phyloP scores from a whole-genome alignment of 768 basidiomycete genomes.

The Suillus clintonianus region DNA sequence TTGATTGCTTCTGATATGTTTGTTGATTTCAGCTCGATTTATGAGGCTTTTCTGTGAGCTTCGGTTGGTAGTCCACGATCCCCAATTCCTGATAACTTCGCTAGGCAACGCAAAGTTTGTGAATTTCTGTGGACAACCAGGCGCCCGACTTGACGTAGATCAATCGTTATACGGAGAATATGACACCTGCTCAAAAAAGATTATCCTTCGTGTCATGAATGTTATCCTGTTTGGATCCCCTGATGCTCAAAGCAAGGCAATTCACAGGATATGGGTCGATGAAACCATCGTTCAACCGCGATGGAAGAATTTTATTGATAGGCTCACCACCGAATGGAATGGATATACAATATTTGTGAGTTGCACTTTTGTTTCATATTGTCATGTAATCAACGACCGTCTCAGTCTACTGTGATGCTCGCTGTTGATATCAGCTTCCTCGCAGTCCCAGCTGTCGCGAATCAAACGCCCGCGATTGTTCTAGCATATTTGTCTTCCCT shows the following conservation, averaged over 20 bases:
- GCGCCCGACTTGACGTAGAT: constrained; percentile 34
- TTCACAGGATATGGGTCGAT: constrained; percentile 50
- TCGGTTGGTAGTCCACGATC: neutral
- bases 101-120: constrained; percentile 32
- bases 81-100: neutral
- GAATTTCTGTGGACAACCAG: constrained; percentile 39
- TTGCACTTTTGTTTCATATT: neutral
- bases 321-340: constrained; percentile 47
- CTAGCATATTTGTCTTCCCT: constrained; percentile 40
- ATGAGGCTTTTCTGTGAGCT: constrained; percentile 44
- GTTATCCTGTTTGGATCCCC: constrained; percentile 48
- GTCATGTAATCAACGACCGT: neutral
- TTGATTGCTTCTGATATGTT: neutral
- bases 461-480: constrained; percentile 14
- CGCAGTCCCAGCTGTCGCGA: constrained; percentile 44
- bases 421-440: constrained; percentile 57
- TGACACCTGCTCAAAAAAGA: constrained; percentile 22
- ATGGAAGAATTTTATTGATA: constrained; percentile 43
- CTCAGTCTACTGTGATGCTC: constrained; percentile 51
- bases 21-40: constrained; percentile 36
- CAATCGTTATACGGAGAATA: constrained; percentile 23
- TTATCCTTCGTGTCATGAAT: constrained; percentile 36
- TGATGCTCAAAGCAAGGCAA: constrained; percentile 39
- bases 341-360: constrained; percentile 50
- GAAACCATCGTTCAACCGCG: constrained; percentile 35